Evolutionary conservation across 169 alveolate species (phyloP).

Genomic region (Neospora caninum): DNA sequence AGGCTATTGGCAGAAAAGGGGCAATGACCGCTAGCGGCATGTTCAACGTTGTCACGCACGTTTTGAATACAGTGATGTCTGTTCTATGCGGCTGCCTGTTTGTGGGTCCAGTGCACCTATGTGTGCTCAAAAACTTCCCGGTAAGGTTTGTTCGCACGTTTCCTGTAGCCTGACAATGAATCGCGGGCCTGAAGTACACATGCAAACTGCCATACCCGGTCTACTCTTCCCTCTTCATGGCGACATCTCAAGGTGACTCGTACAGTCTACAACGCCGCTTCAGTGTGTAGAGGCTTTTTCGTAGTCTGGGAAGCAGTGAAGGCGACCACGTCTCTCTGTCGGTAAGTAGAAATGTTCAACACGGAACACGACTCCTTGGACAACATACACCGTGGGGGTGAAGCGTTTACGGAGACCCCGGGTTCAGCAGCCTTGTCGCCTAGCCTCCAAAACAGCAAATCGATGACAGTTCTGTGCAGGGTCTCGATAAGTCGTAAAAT

Average conservation of each 20-base stretch:
- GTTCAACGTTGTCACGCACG: conserved; percentile 81
- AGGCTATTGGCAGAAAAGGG: conserved; percentile 12
- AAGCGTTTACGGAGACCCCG: conserved; percentile 58
- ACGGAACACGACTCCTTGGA: not conserved
- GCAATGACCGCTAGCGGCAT: conserved; percentile 39
- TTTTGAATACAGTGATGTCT: conserved; percentile 82
- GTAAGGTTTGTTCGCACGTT: conserved; percentile 49
- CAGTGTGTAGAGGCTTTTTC: not conserved
- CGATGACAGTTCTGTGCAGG: not conserved
- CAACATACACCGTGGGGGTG: not conserved
- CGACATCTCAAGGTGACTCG: conserved; percentile 71
- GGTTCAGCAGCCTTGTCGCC: conserved; percentile 38
- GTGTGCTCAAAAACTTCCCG: conserved; percentile 86
- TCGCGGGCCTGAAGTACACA: conserved; percentile 74
- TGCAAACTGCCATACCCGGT: conserved; percentile 88
- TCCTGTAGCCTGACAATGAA: not conserved
- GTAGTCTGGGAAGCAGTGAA: conserved; percentile 86
- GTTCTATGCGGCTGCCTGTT: conserved; percentile 86
- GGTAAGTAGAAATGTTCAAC: conserved; percentile 23
- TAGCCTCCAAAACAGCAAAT: not conserved
- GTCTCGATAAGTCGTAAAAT: no score
- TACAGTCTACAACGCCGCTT: not conserved
- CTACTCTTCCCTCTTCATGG: conserved; percentile 82
- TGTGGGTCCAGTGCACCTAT: conserved; percentile 85
- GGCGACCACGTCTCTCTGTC: conserved; percentile 52